phyloP scores from a whole-genome alignment of 768 basidiomycete species.

The Leccinum ochraceum region DNA sequence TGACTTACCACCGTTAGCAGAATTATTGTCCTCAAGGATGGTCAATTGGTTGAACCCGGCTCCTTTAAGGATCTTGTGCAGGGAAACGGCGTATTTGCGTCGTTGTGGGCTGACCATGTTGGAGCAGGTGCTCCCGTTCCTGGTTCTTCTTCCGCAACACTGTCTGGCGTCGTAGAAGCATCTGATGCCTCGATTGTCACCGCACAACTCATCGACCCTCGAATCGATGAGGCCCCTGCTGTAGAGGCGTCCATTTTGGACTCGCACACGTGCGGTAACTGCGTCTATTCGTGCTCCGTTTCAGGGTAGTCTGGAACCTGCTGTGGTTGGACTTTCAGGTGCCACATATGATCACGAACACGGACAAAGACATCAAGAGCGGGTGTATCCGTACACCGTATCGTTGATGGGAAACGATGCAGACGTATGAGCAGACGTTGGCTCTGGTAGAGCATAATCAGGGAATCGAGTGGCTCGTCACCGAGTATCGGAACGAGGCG shows the following conservation, averaged over 20 bases:
- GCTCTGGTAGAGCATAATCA: no score
- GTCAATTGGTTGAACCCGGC: constrained; percentile 83
- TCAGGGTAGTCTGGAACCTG: no score
- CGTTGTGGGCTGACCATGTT: constrained; percentile 89
- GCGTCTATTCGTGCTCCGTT: constrained; percentile 19
- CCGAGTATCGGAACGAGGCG: no score
- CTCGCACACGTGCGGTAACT: constrained; percentile 18
- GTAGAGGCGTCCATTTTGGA: constrained; percentile 6
- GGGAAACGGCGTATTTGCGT: constrained; percentile 69
- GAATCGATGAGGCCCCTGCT: constrained; percentile 24
- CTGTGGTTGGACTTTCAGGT: no score
- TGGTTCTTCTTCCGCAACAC: constrained; percentile 27
- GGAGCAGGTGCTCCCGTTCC: constrained; percentile 51
- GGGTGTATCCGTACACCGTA: no score
- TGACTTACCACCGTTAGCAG: constrained; percentile 37
- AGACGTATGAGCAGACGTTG: no score
- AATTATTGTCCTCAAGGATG: constrained; percentile 90
- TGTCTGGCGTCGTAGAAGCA: constrained; percentile 28
- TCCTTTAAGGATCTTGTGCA: constrained; percentile 72
- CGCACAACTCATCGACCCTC: constrained; percentile 15
- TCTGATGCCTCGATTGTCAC: constrained; percentile 28
- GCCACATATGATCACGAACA: no score
- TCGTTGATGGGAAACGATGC: no score
- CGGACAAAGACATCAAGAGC: no score
- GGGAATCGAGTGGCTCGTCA: no score